Evolutionary conservation across 2,329 filamentous ascomycete genomes (phyloP).

Genomic region (Dendrostoma leiphaemia): DNA sequence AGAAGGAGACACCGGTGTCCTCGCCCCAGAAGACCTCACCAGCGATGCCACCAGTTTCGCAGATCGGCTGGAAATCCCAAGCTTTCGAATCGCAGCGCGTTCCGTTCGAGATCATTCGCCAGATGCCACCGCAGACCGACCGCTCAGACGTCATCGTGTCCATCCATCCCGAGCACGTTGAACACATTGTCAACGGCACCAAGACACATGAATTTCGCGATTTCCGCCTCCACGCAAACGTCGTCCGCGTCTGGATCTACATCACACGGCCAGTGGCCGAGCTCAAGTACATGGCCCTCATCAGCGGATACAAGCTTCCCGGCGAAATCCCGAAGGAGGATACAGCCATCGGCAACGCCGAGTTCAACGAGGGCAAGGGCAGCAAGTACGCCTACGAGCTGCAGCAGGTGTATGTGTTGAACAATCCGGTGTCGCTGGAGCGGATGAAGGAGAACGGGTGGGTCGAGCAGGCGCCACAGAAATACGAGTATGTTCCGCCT

Average conservation of each 20-base stretch:
- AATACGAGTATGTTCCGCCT: slow-evolving; percentile 54
- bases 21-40: slow-evolving; percentile 21
- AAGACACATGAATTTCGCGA: slow-evolving; percentile 55
- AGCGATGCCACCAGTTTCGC: slow-evolving; percentile 19
- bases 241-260: slow-evolving; percentile 64
- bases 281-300: slow-evolving; percentile 58
- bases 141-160: slow-evolving; percentile 55
- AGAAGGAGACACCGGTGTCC: slow-evolving; percentile 20
- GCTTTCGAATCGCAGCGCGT: slow-evolving; percentile 50
- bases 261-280: slow-evolving; percentile 43
- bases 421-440: slow-evolving; percentile 52
- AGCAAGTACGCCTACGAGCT: slow-evolving; percentile 51
- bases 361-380: slow-evolving; percentile 45
- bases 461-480: slow-evolving; percentile 46
- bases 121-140: slow-evolving; percentile 45
- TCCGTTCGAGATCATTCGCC: slow-evolving; percentile 45
- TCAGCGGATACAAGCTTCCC: slow-evolving; percentile 44
- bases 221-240: slow-evolving; percentile 53
- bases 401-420: slow-evolving; percentile 59
- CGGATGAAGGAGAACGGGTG: slow-evolving; percentile 55
- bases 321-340: slow-evolving; percentile 43
- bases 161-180: slow-evolving; percentile 45
- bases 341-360: slow-evolving; percentile 46
- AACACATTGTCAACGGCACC: slow-evolving; percentile 45
- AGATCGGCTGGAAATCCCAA: slow-evolving; percentile 32